Conservation (phyloP, 169 alveolate genomes). For the Plasmodium vivax region DNA sequence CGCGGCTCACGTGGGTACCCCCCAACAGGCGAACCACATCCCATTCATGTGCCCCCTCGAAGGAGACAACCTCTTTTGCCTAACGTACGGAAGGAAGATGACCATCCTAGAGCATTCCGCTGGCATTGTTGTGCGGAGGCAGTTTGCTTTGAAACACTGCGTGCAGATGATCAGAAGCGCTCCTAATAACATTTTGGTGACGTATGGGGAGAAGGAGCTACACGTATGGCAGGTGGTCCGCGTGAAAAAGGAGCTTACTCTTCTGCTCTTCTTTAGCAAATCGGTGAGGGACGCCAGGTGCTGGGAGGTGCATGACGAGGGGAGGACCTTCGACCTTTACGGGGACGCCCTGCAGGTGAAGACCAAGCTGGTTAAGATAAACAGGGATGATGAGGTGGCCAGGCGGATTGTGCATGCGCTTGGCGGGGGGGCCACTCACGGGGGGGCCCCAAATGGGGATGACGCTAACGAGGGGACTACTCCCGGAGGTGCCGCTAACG, state of each 20-base stretch:
- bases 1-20: too few species aligned
- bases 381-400: slow-evolving; percentile 27
- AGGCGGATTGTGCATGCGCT: neutral
- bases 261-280: slow-evolving; percentile 3
- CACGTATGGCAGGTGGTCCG: slow-evolving; percentile 16
- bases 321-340: neutral
- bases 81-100: slow-evolving; percentile 3
- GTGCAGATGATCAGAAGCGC: neutral
- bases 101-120: neutral
- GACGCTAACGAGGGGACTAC: neutral
- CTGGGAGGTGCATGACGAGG: neutral
- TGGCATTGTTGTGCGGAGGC: neutral
- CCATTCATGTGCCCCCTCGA: slow-evolving; percentile 28
- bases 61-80: slow-evolving; percentile 30
- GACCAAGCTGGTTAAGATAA: slow-evolving; percentile 10
- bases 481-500: too few species aligned
- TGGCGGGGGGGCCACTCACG: neutral
- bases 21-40: neutral
- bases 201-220: slow-evolving; percentile 26
- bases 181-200: slow-evolving; percentile 11
- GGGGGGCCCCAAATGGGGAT: too few species aligned
- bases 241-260: neutral
- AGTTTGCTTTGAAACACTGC: neutral
- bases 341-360: neutral
- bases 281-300: neutral